A percentile compares a stretch with the other conserved stretches of the same genome.
These are phyloP conservation scores for Trypanosoma mega DNA, from an alignment of 208 protist species.

Conservation along the genomic window DNA sequence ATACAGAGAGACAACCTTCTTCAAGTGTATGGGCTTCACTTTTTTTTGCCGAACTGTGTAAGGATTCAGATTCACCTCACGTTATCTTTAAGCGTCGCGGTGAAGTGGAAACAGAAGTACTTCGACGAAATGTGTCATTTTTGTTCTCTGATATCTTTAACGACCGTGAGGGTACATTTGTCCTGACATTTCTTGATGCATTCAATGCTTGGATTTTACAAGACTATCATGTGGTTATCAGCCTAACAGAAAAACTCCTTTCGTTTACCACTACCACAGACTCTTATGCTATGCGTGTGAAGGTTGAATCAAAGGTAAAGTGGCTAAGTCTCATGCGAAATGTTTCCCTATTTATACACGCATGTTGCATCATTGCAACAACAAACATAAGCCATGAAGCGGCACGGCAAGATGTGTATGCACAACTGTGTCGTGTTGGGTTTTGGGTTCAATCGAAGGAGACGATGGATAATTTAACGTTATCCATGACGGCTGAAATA, in stretches of 20 bases:
- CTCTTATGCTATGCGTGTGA: background rate
- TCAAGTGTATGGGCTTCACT: constrained; percentile 9
- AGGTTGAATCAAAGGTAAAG: background rate
- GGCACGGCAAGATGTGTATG: background rate
- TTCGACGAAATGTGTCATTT: background rate
- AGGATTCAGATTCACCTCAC: background rate
- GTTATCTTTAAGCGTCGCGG: background rate
- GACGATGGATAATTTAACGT: too few relatives aligned
- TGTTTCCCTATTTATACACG: constrained; percentile 18
- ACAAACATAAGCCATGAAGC: constrained; percentile 10
- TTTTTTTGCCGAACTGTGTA: constrained; percentile 9
- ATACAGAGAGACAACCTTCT: background rate
- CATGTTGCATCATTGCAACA: background rate
- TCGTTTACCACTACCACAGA: background rate
- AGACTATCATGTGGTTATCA: constrained; percentile 11
- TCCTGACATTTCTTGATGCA: constrained; percentile 15
- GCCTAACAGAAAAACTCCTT: constrained; percentile 6
- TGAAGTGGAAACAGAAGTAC: background rate
- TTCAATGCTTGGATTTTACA: constrained; percentile 14
- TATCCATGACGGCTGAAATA: too few relatives aligned
- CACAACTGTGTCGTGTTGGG: background rate
- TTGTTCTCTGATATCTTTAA: constrained; percentile 3
- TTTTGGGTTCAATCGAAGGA: too few relatives aligned
- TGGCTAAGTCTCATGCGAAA: constrained; percentile 4
- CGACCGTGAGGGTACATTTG: background rate